Base-by-base conservation (phyloP, 129 eudicot genomes). In the Pseudognaphalium luteoalbum region DNA sequence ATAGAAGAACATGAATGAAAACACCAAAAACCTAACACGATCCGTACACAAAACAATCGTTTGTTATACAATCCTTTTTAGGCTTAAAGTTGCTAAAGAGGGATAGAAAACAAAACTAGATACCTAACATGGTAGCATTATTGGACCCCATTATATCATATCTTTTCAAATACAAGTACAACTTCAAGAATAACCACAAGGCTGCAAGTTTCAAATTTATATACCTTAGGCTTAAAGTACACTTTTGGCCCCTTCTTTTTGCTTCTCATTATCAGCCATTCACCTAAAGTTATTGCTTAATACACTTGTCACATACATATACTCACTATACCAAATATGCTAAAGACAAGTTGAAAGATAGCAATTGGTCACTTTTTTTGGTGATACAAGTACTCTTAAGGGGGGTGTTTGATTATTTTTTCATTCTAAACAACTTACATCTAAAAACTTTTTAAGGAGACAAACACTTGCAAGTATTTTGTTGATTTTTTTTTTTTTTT, bases 281-380 rank as follows among this genome's bases (percentile, higher is more conserved):
- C 69, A 80, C 75, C 47, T 14, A 72, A 79, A 72, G 47, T 42
- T 70, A 34, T 50, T 78, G 76, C 72, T 71, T 68, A 65, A n/a
- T 44, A 72, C 78, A 71, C 82, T 79, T 79, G 70, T 64, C 73
- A 72, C 59, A 72, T 33, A 79, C 77, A 66, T 64, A 78, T 50
- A 61, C 64, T 65, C 82, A 72, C 59, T 34, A 51, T 64, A 79
- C 67, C 34, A n/a, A 51, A 63, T 47, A 34, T 79, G 71, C n/a
- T 30, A 12, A 30, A 76, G 22, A 33, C 58, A 73, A 22, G 7
- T 15, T 51, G 35, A 25, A 64, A 72, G 37, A 37, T 72, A 17
- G 21, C 65, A 62, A 66, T 56, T 52, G 17, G 14, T 25, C 60
- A 56, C 79, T 30, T 25, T 66, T 80, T 66, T 39, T 19, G 34